phyloP scores from a whole-genome alignment of 2,329 filamentous ascomycete genomes.

The Exserohilum rostratum region DNA sequence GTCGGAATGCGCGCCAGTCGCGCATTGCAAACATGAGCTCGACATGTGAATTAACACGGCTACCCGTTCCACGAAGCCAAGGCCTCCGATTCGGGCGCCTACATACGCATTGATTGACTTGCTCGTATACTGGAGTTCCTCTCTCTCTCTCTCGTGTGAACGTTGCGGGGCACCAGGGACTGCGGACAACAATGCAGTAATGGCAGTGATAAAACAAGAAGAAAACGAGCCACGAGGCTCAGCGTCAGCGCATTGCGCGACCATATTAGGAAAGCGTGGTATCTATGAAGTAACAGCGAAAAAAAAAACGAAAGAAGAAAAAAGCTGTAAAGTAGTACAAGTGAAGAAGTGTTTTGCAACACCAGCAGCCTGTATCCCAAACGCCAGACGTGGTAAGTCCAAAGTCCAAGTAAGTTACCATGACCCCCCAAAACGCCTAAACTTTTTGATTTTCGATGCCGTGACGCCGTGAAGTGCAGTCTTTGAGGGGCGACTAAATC shows the following conservation, averaged over 20 bases:
- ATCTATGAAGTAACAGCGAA: conserved; percentile 26
- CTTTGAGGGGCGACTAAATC: conserved; percentile 32
- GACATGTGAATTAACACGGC: conserved; percentile 24
- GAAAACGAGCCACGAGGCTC: conserved; percentile 16
- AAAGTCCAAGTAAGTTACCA: conserved; percentile 35
- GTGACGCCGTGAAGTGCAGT: conserved; percentile 52
- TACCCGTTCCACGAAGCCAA: conserved; percentile 26
- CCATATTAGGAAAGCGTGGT: conserved; percentile 28
- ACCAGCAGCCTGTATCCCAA: conserved; percentile 45
- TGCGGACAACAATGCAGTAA: conserved; percentile 26
- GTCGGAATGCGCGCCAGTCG: conserved; percentile 19
- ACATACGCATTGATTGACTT: conserved; percentile 43
- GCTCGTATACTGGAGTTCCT: conserved; percentile 39
- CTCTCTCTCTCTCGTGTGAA: conserved; percentile 29
- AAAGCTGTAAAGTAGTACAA: conserved; percentile 34
- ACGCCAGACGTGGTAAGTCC: conserved; percentile 46
- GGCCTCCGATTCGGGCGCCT: conserved; percentile 30
- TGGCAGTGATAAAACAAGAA: conserved; percentile 29
- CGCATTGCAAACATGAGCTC: conserved; percentile 27
- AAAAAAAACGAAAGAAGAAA: not conserved
- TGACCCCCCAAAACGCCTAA: conserved; percentile 48
- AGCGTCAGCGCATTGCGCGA: conserved; percentile 24
- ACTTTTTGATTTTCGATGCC: conserved; percentile 44
- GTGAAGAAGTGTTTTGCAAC: conserved; percentile 43
- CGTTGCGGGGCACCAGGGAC: conserved; percentile 25